phyloP scores from a whole-genome alignment of 495 filamentous ascomycete genomes.

The Trichocladium antarcticum region DNA sequence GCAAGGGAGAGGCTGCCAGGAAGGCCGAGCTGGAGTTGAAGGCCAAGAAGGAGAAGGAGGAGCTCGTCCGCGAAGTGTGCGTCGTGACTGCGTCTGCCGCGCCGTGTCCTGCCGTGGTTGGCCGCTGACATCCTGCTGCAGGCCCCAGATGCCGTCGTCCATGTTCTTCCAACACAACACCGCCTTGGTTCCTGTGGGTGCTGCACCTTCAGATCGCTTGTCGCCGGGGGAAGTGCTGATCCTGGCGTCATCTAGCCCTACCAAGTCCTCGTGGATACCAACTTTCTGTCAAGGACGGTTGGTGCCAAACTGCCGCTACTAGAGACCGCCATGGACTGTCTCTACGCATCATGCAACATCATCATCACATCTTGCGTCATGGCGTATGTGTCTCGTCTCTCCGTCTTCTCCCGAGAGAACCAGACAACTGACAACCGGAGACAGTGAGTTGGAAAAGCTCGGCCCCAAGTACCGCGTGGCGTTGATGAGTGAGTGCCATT shows the following conservation, averaged over 20 bases:
- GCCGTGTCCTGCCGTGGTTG: background rate
- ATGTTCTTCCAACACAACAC: constrained; percentile 96
- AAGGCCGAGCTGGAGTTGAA: constrained; percentile 41
- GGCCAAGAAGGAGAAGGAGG: constrained; percentile 46
- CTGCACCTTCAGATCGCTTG: background rate
- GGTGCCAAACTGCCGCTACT: constrained; percentile 81
- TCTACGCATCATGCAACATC: constrained; percentile 55
- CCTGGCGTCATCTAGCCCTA: constrained; percentile 15
- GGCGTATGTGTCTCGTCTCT: constrained; percentile 14
- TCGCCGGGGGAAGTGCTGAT: background rate
- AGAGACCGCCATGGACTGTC: constrained; percentile 65
- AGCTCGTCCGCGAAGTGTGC: constrained; percentile 58
- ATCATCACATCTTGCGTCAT: constrained; percentile 61
- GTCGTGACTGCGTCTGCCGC: background rate
- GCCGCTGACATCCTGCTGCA: constrained; percentile 21
- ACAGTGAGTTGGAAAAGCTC: constrained; percentile 73
- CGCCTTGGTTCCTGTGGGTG: constrained; percentile 55
- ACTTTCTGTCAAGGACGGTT: constrained; percentile 87
- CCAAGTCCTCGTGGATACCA: constrained; percentile 54
- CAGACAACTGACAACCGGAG: constrained; percentile 36
- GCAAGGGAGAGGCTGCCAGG: constrained; percentile 50
- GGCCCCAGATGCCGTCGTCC: constrained; percentile 65
- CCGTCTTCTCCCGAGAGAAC: background rate
- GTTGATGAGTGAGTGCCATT: constrained; percentile 38
- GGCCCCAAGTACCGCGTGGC: constrained; percentile 84